These are phyloP conservation scores for Penicillium sp. DNA, from an alignment of 2,329 filamentous ascomycete genomes.

Conservation along the genomic window DNA sequence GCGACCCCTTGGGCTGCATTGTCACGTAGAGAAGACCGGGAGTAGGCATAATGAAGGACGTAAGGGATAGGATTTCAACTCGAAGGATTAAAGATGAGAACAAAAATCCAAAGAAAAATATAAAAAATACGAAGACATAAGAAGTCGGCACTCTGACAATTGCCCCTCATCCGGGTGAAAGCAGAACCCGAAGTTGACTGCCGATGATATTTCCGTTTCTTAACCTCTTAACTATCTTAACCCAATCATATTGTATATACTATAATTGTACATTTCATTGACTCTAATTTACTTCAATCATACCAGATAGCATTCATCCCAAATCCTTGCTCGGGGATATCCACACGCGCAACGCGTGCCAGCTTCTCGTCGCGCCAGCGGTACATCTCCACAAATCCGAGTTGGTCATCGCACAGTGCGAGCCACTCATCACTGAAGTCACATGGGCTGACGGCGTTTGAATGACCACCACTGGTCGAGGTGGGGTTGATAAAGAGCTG, in stretches of 20 bases:
- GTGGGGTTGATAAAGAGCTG: slow-evolving; percentile 82
- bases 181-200: slow-evolving; percentile 26
- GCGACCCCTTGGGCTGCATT: slow-evolving; percentile 71
- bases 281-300: slow-evolving; percentile 51
- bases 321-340: slow-evolving; percentile 83
- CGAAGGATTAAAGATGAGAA: background rate
- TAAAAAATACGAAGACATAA: background rate
- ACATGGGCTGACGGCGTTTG: slow-evolving; percentile 80
- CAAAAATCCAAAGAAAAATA: background rate
- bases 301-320: slow-evolving; percentile 98
- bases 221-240: no score
- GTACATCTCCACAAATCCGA: slow-evolving; percentile 84
- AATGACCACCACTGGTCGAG: slow-evolving; percentile 82
- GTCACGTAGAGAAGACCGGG: slow-evolving; percentile 79
- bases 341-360: slow-evolving; percentile 70
- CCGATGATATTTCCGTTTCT: slow-evolving; percentile 14
- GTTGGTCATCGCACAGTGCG: slow-evolving; percentile 84
- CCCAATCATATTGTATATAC: background rate
- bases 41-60: slow-evolving; percentile 33
- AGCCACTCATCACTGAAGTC: slow-evolving; percentile 85
- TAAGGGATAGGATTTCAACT: background rate
- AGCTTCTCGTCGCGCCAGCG: slow-evolving; percentile 80
- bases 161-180: slow-evolving; percentile 24
- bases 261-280: background rate
- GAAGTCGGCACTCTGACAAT: slow-evolving; percentile 1